Evolutionary conservation across 768 basidiomycete species (phyloP).

Genomic region (Hygrocybe punicea): DNA sequence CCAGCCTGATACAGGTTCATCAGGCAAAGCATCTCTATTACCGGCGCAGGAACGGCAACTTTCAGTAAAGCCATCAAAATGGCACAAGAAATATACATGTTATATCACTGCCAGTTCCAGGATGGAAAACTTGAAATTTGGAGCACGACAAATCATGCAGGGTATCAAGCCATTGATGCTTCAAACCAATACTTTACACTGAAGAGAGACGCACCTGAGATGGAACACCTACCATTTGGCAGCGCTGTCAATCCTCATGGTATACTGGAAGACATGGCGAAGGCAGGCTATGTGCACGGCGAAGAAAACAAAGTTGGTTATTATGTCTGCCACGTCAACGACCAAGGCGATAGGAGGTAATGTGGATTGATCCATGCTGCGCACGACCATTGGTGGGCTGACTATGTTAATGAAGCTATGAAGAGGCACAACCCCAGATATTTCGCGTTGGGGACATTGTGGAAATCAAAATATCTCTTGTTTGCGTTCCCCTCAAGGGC

Average conservation of each 20-base stretch:
- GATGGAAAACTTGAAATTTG: background rate
- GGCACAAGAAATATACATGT: background rate
- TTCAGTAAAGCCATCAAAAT: background rate
- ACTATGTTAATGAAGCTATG: background rate
- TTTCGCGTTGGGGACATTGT: conserved; percentile 16
- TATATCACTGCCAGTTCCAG: background rate
- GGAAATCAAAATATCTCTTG: conserved; percentile 11
- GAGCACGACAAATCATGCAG: background rate
- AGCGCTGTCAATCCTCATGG: background rate
- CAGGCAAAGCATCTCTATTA: background rate
- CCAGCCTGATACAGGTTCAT: background rate
- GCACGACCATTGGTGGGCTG: background rate
- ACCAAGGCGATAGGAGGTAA: background rate
- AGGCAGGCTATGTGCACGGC: background rate
- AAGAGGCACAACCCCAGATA: background rate
- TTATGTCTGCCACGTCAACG: background rate
- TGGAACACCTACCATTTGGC: background rate
- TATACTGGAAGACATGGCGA: background rate
- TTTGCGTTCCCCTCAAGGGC: conserved; percentile 12
- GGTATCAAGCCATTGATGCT: background rate
- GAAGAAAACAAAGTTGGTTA: background rate
- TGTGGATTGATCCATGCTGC: background rate
- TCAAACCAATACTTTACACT: background rate
- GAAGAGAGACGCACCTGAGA: background rate
- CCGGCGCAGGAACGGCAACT: background rate